phyloP scores from a whole-genome alignment of 2,329 filamentous ascomycete species.

The Escovopsis sp. region DNA sequence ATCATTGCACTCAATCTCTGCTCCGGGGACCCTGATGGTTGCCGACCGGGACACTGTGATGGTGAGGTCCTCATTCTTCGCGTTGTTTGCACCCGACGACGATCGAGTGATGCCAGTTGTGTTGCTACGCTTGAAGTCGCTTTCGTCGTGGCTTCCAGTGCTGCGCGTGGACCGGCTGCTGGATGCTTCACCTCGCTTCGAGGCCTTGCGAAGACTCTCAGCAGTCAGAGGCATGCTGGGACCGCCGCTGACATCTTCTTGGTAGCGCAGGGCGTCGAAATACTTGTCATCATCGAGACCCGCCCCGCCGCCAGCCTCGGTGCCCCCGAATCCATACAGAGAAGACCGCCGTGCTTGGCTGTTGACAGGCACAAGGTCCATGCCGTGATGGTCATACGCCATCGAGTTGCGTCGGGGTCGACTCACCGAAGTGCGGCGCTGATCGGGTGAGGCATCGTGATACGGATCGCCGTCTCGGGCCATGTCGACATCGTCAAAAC shows the following conservation, averaged over 20 bases:
- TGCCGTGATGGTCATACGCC: slow-evolving; percentile 24
- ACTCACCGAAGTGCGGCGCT: slow-evolving; percentile 16
- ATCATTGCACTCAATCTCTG: slow-evolving; percentile 43
- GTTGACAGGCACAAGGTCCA: slow-evolving; percentile 26
- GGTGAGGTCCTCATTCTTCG: slow-evolving; percentile 37
- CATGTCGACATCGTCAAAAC: slow-evolving; percentile 26
- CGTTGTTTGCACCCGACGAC: slow-evolving; percentile 28
- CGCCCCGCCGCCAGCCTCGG: slow-evolving; percentile 18
- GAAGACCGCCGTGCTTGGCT: slow-evolving; percentile 25
- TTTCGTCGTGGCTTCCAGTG: slow-evolving; percentile 47
- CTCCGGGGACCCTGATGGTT: slow-evolving; percentile 39
- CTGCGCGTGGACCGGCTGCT: slow-evolving; percentile 44
- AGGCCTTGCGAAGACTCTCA: slow-evolving; percentile 38
- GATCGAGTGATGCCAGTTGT: slow-evolving; percentile 47
- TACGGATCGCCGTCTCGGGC: slow-evolving; percentile 22
- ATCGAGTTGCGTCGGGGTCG: slow-evolving; percentile 21
- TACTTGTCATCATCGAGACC: slow-evolving; percentile 26
- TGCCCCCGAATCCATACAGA: slow-evolving; percentile 23
- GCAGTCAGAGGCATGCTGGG: slow-evolving; percentile 36
- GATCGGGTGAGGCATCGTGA: slow-evolving; percentile 24
- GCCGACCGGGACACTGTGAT: slow-evolving; percentile 44
- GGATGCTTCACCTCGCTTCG: slow-evolving; percentile 27
- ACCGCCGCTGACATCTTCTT: slow-evolving; percentile 35
- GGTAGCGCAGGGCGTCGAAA: slow-evolving; percentile 28
- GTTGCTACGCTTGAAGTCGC: slow-evolving; percentile 46